phyloP scores from a whole-genome alignment of 225 moss, liverwort and hornwort species.

The Sphagnum contortum region DNA sequence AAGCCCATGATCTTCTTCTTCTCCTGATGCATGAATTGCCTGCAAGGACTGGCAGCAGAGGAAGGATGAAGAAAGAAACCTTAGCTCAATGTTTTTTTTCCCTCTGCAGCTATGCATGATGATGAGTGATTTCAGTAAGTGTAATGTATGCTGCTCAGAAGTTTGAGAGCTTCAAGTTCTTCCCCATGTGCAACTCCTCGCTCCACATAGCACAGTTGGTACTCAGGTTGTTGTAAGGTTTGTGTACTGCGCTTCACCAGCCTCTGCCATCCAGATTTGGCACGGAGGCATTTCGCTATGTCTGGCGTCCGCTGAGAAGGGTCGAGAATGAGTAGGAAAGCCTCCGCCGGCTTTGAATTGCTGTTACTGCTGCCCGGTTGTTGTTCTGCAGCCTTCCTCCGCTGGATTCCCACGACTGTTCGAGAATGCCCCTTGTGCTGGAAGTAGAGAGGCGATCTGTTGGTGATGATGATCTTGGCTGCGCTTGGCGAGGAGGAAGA shows the following conservation, averaged over 20 bases:
- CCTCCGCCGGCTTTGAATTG: slow-evolving; percentile 27
- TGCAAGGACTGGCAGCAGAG: too few species aligned
- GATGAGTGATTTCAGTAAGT: slow-evolving; percentile 18
- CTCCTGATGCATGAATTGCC: too few species aligned
- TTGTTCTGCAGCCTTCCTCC: too few species aligned
- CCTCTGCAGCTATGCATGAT: too few species aligned
- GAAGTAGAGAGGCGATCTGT: slow-evolving; percentile 63
- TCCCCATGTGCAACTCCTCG: slow-evolving; percentile 48
- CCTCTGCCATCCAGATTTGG: slow-evolving; percentile 51
- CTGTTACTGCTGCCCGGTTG: slow-evolving; percentile 25
- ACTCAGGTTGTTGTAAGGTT: slow-evolving; percentile 55
- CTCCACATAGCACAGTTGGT: slow-evolving; percentile 76
- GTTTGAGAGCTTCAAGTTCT: slow-evolving; percentile 59
- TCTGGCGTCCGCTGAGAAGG: slow-evolving; percentile 59
- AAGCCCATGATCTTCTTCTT: too few species aligned
- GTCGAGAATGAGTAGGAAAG: slow-evolving; percentile 55
- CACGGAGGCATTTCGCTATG: slow-evolving; percentile 34
- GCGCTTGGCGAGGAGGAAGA: too few species aligned
- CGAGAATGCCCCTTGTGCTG: slow-evolving; percentile 73
- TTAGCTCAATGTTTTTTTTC: too few species aligned
- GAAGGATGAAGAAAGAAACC: too few species aligned
- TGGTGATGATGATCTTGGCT: slow-evolving; percentile 29
- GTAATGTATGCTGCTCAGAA: slow-evolving; percentile 65
- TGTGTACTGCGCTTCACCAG: slow-evolving; percentile 47
- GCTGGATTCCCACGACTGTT: slow-evolving; percentile 69